Percentiles rank a stretch among this genome's conserved stretches.
Evolutionary conservation across 1,284 basidiomycete genomes (phyloP).

Genomic region (Tilletia caries): DNA sequence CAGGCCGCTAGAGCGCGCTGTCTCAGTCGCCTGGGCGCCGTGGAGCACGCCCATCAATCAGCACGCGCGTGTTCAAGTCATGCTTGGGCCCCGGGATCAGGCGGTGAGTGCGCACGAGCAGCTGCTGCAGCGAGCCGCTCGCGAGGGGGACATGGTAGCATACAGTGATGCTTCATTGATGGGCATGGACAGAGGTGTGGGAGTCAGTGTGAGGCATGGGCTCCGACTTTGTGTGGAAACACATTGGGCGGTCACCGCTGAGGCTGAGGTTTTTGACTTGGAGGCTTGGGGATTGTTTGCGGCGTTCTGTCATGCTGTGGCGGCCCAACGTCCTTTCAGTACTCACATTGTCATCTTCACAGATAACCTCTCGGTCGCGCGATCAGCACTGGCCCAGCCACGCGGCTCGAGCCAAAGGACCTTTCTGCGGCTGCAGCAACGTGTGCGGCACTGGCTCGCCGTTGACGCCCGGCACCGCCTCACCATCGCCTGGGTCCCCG

Average conservation of each 20-base stretch:
- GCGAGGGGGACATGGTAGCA: background rate
- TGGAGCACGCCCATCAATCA: background rate
- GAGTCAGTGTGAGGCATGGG: background rate
- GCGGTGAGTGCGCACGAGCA: background rate
- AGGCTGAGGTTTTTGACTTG: background rate
- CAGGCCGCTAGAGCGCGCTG: background rate
- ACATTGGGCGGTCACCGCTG: background rate
- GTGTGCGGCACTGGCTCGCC: background rate
- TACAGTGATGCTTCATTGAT: background rate
- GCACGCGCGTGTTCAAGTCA: background rate
- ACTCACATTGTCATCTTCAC: background rate
- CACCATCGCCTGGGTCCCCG: constrained; percentile 18
- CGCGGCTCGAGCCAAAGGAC: background rate
- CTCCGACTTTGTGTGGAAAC: background rate
- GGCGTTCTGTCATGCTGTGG: background rate
- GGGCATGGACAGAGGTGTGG: background rate
- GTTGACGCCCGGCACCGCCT: background rate
- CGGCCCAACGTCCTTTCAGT: background rate
- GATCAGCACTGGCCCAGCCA: background rate
- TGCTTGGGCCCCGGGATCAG: background rate
- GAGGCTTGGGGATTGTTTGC: background rate
- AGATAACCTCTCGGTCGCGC: background rate
- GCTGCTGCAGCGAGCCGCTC: background rate
- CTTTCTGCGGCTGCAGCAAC: background rate
- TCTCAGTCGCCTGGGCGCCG: background rate